phyloP scores from a whole-genome alignment of 352 stramenopile genomes.

The Salisapilia sapeloensis region DNA sequence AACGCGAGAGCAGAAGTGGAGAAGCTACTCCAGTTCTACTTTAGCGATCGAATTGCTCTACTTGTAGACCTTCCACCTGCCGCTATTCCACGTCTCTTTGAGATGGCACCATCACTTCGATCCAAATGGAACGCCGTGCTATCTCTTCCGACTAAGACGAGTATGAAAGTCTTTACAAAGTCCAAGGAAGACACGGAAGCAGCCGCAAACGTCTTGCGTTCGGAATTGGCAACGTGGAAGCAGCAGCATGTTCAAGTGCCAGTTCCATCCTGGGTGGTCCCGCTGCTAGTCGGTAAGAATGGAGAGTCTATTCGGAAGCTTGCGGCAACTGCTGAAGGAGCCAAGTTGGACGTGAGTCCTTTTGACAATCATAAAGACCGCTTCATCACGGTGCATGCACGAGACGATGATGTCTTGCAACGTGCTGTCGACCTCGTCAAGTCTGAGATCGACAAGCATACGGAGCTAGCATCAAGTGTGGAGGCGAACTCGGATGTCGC shows the following conservation, averaged over 20 bases:
- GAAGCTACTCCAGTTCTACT: conserved; percentile 68
- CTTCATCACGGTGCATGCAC: conserved; percentile 42
- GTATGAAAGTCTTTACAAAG: conserved; percentile 48
- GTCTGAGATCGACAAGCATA: conserved; percentile 27
- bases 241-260: conserved; percentile 51
- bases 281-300: conserved; percentile 51
- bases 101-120: conserved; percentile 28
- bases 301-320: conserved; percentile 70
- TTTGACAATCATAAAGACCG: conserved; percentile 9
- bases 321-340: conserved; percentile 25
- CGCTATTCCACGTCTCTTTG: conserved; percentile 39
- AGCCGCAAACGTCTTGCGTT: conserved; percentile 22
- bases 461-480: conserved; percentile 24
- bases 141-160: conserved; percentile 30
- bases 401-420: conserved; percentile 41
- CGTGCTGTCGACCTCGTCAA: conserved; percentile 35
- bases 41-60: conserved; percentile 29
- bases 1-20: conserved; percentile 53
- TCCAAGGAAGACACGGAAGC: conserved; percentile 24
- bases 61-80: conserved; percentile 24
- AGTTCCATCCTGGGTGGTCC: conserved; percentile 42
- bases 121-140: conserved; percentile 41
- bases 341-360: conserved; percentile 31
- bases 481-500: conserved; percentile 23
- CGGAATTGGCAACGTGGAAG: conserved; percentile 35